These are phyloP conservation scores for Jimgerdemannia flammicorona DNA, from an alignment of 192 early-diverging fungal genomes.

Conservation along the genomic window DNA sequence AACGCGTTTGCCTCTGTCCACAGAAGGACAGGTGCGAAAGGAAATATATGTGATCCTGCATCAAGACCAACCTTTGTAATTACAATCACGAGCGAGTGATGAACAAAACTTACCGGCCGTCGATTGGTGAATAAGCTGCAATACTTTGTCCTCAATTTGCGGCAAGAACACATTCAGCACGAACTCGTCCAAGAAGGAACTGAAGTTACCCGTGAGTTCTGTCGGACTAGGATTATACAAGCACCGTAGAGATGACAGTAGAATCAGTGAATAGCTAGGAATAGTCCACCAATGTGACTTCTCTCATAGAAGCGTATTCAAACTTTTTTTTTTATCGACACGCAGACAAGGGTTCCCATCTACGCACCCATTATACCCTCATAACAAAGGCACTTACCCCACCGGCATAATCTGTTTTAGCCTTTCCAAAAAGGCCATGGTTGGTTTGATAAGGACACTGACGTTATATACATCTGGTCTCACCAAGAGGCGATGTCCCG, in stretches of 20 bases:
- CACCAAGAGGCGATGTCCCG: conserved; percentile 64
- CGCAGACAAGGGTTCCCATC: not conserved
- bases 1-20: conserved; percentile 39
- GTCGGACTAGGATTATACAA: too few species aligned
- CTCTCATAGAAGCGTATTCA: too few species aligned
- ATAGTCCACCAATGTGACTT: too few species aligned
- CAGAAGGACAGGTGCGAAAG: not conserved
- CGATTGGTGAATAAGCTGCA: conserved; percentile 64
- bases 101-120: conserved; percentile 50
- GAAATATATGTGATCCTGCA: too few species aligned
- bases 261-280: too few species aligned
- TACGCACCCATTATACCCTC: too few species aligned
- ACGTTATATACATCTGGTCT: conserved; percentile 66
- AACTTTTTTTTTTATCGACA: conserved; percentile 1
- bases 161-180: conserved; percentile 79
- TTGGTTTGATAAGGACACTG: conserved; percentile 65
- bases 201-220: conserved; percentile 44
- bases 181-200: conserved; percentile 72
- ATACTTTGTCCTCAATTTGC: conserved; percentile 78
- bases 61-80: too few species aligned
- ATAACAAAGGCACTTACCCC: conserved; percentile 29
- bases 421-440: conserved; percentile 53
- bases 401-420: conserved; percentile 50
- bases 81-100: too few species aligned
- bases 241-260: too few species aligned